phyloP scores from a whole-genome alignment of 1,284 basidiomycete species.

The Puccinia horiana region DNA sequence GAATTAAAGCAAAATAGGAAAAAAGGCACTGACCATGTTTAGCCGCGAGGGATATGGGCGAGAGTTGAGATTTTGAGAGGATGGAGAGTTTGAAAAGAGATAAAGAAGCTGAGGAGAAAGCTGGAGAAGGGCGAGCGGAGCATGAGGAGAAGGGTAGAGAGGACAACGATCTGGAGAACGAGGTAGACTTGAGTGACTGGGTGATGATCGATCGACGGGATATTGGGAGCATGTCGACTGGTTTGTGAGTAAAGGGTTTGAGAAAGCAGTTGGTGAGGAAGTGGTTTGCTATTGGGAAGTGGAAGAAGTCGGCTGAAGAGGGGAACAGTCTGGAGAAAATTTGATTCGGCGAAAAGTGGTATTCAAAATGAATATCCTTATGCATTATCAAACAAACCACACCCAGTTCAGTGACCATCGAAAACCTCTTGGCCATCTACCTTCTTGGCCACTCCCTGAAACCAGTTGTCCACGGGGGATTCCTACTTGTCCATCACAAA shows the following conservation, averaged over 20 bases:
- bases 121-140: not conserved
- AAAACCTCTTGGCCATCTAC: too few relatives aligned
- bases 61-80: not conserved
- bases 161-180: slow-evolving; percentile 5
- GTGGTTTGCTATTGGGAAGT: too few relatives aligned
- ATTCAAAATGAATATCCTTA: not conserved
- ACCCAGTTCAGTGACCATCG: too few relatives aligned
- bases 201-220: slow-evolving; percentile 22
- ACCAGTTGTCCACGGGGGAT: too few relatives aligned
- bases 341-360: not conserved
- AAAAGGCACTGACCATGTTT: slow-evolving; percentile 12
- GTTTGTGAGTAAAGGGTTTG: too few relatives aligned
- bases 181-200: slow-evolving; percentile 3
- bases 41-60: not conserved
- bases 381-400: not conserved
- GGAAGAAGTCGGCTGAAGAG: too few relatives aligned
- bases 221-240: slow-evolving; percentile 13
- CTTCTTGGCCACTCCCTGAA: too few relatives aligned
- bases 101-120: slow-evolving; percentile 2
- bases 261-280: not conserved
- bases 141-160: not conserved
- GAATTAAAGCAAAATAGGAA: not conserved
- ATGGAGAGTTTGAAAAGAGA: not conserved
- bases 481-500: too few relatives aligned
- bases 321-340: not conserved